Evolutionary conservation across 2,329 filamentous ascomycete genomes (phyloP).

Genomic region (Fusarium gaditjirri): DNA sequence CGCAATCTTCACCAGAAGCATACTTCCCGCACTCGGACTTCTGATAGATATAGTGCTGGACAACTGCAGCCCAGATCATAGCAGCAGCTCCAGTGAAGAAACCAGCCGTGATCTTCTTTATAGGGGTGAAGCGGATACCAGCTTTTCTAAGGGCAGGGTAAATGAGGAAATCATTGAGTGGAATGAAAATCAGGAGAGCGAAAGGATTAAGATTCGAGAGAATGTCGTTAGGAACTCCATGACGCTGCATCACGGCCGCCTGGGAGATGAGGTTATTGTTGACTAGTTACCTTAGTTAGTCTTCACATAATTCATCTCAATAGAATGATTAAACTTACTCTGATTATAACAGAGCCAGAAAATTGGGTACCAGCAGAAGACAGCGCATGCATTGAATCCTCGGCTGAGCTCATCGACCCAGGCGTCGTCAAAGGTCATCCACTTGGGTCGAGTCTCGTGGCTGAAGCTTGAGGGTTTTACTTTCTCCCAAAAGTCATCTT

Average conservation of each 20-base stretch:
- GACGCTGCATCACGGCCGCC: conserved; percentile 71
- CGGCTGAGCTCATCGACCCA: conserved; percentile 82
- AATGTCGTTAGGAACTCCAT: conserved; percentile 81
- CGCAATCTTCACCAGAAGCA: conserved; percentile 45
- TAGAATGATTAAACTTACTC: conserved; percentile 39
- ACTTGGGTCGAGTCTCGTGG: conserved; percentile 64
- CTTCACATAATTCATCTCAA: not conserved
- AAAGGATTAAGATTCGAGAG: conserved; percentile 80
- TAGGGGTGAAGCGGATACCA: conserved; percentile 76
- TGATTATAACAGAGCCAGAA: conserved; percentile 65
- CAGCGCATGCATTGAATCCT: conserved; percentile 73
- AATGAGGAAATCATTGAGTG: conserved; percentile 72
- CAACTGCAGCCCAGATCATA: conserved; percentile 65
- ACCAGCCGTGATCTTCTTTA: conserved; percentile 77
- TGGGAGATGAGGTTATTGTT: conserved; percentile 71
- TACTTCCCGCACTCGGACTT: conserved; percentile 66
- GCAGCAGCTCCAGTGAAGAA: conserved; percentile 72
- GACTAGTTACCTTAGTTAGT: conserved; percentile 50
- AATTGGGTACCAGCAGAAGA: conserved; percentile 76
- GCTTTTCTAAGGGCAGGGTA: conserved; percentile 74
- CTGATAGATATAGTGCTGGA: conserved; percentile 72
- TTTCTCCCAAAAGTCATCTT: conserved; percentile 70
- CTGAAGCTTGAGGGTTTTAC: conserved; percentile 75
- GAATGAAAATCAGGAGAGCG: conserved; percentile 78
- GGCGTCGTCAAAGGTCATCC: conserved; percentile 83